Conservation (phyloP, 768 basidiomycete genomes). For the Macrolepiota fuliginosa region DNA sequence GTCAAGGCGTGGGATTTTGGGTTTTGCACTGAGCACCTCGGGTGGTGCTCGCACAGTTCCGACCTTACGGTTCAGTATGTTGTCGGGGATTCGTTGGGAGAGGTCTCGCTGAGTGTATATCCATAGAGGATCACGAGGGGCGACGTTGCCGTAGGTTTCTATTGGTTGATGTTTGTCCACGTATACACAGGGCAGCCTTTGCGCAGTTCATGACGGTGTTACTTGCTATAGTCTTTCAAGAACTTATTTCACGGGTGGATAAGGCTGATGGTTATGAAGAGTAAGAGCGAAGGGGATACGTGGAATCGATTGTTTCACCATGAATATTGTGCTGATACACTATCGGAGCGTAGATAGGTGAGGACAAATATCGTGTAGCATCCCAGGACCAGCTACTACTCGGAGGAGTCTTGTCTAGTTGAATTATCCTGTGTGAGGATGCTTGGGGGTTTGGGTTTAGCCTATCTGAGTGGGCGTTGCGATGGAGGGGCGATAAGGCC, state of each 20-base stretch:
- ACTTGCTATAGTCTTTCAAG: constrained; percentile 8
- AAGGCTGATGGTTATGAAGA: background rate
- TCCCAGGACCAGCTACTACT: background rate
- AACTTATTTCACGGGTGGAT: constrained; percentile 14
- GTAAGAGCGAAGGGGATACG: background rate
- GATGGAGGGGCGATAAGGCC: background rate
- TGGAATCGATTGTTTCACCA: background rate
- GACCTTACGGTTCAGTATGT: constrained; percentile 25
- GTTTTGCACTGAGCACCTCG: constrained; percentile 29
- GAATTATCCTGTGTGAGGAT: background rate
- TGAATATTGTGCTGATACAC: background rate
- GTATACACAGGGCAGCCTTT: constrained; percentile 12
- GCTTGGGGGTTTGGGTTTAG: background rate
- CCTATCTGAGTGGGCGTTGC: background rate
- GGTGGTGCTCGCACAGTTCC: constrained; percentile 36
- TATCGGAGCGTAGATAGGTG: background rate
- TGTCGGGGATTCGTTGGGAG: constrained; percentile 22
- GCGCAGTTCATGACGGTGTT: constrained; percentile 17
- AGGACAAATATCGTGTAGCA: background rate
- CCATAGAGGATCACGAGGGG: constrained; percentile 25
- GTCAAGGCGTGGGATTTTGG: constrained; percentile 30
- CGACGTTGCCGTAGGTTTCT: background rate
- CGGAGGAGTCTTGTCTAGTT: background rate
- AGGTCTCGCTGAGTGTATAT: constrained; percentile 37
- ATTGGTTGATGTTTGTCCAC: background rate